Percentiles rank a stretch among this genome's conserved stretches.
These are phyloP conservation scores for Kockovaella imperatae DNA, from an alignment of 768 basidiomycete species.

Conservation along the genomic window DNA sequence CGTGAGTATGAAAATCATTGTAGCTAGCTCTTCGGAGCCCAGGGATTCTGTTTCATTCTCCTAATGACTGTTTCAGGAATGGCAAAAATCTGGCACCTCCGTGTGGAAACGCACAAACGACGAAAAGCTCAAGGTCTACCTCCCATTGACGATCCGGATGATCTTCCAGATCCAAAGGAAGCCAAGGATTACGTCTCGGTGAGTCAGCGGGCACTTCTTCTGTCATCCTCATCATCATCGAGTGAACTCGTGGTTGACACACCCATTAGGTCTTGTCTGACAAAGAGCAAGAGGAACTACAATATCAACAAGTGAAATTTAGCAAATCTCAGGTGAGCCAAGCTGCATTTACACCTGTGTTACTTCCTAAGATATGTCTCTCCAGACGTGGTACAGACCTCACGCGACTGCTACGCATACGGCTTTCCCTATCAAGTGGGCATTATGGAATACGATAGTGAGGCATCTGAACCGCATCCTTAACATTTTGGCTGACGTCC, in stretches of 20 bases:
- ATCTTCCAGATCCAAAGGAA: constrained; percentile 63
- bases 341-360: neutral
- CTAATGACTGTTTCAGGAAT: constrained; percentile 51
- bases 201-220: constrained; percentile 2
- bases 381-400: constrained; percentile 75
- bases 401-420: constrained; percentile 70
- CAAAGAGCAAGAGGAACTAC: constrained; percentile 39
- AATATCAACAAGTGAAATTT: constrained; percentile 43
- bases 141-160: constrained; percentile 63
- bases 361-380: neutral
- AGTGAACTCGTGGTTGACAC: neutral
- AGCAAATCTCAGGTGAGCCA: constrained; percentile 34
- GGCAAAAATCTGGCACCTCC: constrained; percentile 64
- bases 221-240: neutral
- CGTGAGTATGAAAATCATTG: constrained; percentile 47
- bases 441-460: constrained; percentile 61
- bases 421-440: constrained; percentile 47
- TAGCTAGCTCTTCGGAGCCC: neutral
- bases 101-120: constrained; percentile 55
- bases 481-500: neutral
- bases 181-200: constrained; percentile 42
- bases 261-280: constrained; percentile 32
- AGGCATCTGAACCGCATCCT: constrained; percentile 3
- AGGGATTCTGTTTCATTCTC: no score
- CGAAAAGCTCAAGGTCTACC: constrained; percentile 61